Percentiles rank a stretch among this genome's conserved stretches.
Evolutionary conservation across 768 basidiomycete species (phyloP).

Genomic region (Cystobasidium onofrii): DNA sequence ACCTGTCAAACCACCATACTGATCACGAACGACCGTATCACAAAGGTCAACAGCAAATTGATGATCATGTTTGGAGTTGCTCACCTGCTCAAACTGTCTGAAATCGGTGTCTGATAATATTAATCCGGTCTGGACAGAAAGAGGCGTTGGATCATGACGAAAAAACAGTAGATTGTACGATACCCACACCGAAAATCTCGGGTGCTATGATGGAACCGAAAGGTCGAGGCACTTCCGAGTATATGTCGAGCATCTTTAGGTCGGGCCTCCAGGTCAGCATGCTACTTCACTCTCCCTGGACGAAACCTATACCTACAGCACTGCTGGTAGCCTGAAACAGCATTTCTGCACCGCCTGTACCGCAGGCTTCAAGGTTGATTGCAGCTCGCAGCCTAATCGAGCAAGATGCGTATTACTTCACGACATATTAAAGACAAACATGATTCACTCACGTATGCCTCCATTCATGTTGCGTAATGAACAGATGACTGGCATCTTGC

Average conservation of each 20-base stretch:
- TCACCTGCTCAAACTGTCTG: conserved; percentile 65
- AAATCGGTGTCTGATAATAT: conserved; percentile 69
- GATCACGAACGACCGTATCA: too few relatives aligned
- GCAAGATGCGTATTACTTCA: background rate
- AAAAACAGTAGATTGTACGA: too few relatives aligned
- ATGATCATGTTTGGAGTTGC: background rate
- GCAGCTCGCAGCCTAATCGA: conserved; percentile 71
- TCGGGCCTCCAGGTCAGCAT: too few relatives aligned
- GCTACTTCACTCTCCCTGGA: background rate
- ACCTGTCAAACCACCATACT: conserved; percentile 63
- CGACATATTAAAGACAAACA: background rate
- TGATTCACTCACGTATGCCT: conserved; percentile 38
- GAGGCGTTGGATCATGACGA: too few relatives aligned
- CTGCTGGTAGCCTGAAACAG: conserved; percentile 87
- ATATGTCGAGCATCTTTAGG: conserved; percentile 93
- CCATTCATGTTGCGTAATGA: conserved; percentile 76
- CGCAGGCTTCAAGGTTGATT: conserved; percentile 87
- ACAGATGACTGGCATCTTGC: conserved; percentile 89
- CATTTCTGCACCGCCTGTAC: conserved; percentile 74
- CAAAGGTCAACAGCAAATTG: too few relatives aligned
- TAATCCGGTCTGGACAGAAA: conserved; percentile 30
- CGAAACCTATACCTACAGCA: background rate
- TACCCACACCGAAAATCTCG: conserved; percentile 84
- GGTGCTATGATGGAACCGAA: conserved; percentile 82
- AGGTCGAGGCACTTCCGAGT: conserved; percentile 74